Percentiles rank a stretch among this genome's conserved stretches.
Evolutionary conservation across 2,329 filamentous ascomycete genomes (phyloP).

Genomic region (Bipolaris victoriae): DNA sequence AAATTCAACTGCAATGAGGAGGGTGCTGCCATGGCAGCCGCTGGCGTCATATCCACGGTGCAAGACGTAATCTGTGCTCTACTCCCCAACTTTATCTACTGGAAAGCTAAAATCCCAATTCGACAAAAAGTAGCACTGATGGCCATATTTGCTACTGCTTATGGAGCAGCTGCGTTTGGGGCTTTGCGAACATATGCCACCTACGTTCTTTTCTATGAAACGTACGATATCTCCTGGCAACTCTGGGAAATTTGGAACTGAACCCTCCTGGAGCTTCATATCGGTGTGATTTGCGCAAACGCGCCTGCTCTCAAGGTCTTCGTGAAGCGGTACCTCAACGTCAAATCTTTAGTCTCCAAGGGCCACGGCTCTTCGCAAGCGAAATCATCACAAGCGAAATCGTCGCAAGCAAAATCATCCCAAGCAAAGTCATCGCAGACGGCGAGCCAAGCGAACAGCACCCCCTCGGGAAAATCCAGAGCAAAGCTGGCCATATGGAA

Average conservation of each 20-base stretch:
- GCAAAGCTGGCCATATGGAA: background rate
- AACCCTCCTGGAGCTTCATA: slow-evolving; percentile 29
- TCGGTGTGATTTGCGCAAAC: slow-evolving; percentile 36
- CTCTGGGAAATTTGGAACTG: slow-evolving; percentile 21
- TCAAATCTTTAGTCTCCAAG: background rate
- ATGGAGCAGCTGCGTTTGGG: slow-evolving; percentile 22
- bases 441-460: background rate
- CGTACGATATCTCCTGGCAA: slow-evolving; percentile 35
- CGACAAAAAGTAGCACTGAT: slow-evolving; percentile 33
- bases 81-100: slow-evolving; percentile 32
- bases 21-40: slow-evolving; percentile 26
- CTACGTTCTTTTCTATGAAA: slow-evolving; percentile 30
- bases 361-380: background rate
- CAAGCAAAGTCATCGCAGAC: background rate
- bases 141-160: slow-evolving; percentile 30
- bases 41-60: slow-evolving; percentile 24
- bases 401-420: background rate
- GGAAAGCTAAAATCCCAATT: slow-evolving; percentile 29
- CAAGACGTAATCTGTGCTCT: slow-evolving; percentile 31
- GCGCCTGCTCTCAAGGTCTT: slow-evolving; percentile 33
- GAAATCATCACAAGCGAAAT: background rate
- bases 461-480: background rate
- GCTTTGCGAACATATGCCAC: slow-evolving; percentile 21
- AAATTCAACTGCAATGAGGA: slow-evolving; percentile 33
- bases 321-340: slow-evolving; percentile 20